phyloP scores from a whole-genome alignment of 257 asterid genomes.

The Cynanchum wilfordii region DNA sequence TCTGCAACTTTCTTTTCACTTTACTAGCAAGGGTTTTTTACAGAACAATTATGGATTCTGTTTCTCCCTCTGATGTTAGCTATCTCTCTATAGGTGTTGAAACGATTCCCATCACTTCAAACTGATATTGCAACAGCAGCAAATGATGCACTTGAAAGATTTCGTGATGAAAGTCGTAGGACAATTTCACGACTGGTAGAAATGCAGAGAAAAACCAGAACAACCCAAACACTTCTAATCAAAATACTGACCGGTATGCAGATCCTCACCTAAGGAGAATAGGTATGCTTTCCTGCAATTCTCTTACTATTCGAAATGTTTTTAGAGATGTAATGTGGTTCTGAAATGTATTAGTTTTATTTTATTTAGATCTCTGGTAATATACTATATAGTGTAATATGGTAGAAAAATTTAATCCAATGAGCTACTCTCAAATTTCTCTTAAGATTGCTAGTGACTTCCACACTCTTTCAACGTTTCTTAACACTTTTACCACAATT shows the following conservation, averaged over 20 bases:
- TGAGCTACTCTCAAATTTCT: neutral
- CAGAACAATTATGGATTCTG: neutral
- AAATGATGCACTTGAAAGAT: slow-evolving; percentile 86
- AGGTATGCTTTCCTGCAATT: slow-evolving; percentile 31
- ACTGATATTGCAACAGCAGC: slow-evolving; percentile 91
- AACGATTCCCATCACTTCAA: slow-evolving; percentile 87
- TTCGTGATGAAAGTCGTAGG: slow-evolving; percentile 92
- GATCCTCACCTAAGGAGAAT: slow-evolving; percentile 75
- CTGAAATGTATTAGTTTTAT: neutral
- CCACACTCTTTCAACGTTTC: neutral
- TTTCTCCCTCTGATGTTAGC: neutral
- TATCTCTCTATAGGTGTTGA: slow-evolving; percentile 59
- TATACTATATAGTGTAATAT: neutral
- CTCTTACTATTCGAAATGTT: neutral
- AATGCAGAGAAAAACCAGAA: slow-evolving; percentile 69
- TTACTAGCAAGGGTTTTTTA: neutral
- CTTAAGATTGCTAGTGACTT: neutral
- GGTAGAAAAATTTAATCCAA: neutral
- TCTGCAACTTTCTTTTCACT: neutral
- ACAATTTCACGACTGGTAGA: slow-evolving; percentile 84
- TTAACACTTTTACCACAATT: neutral
- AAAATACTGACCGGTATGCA: slow-evolving; percentile 68
- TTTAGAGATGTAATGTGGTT: neutral
- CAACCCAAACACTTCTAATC: slow-evolving; percentile 23
- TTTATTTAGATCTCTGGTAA: neutral